Conservation (phyloP, 345 rosid species). For the Adansonia digitata region DNA sequence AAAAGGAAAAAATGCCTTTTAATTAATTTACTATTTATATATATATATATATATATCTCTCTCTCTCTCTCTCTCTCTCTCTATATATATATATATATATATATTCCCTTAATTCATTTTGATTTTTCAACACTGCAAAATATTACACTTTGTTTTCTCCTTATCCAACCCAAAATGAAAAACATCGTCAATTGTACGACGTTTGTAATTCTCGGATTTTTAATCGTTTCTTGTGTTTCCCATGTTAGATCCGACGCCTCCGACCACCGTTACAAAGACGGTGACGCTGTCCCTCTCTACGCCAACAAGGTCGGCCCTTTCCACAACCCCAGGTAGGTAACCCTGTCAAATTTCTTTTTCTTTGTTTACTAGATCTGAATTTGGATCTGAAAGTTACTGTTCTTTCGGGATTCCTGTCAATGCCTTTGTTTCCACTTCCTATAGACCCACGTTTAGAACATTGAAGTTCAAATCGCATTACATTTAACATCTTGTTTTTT, state of each 20-base stretch:
- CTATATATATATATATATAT: background rate
- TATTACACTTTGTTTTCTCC: background rate
- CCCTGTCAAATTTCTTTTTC: background rate
- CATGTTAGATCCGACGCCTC: conserved; percentile 58
- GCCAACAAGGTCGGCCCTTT: conserved; percentile 86
- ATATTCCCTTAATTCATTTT: background rate
- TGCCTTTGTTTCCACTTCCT: background rate
- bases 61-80: background rate
- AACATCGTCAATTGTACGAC: conserved; percentile 15
- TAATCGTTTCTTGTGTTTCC: conserved; percentile 23
- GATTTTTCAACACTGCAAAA: background rate
- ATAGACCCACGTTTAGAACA: background rate
- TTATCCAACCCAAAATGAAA: conserved; percentile 10
- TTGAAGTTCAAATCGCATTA: background rate
- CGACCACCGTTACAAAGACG: conserved; percentile 65
- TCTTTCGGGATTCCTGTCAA: background rate
- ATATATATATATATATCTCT: no score
- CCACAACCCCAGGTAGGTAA: conserved; percentile 68
- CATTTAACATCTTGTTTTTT: background rate
- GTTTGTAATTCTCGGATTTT: conserved; percentile 36
- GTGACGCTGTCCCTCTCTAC: conserved; percentile 63
- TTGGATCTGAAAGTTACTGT: background rate
- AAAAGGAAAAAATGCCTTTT: no score
- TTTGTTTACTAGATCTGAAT: background rate
- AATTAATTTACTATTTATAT: no score